Evolutionary conservation across 129 eudicot genomes (phyloP), one percentile per base, ranked within the genome.

Genomic region (Chrysanthemum makinoi): DNA sequence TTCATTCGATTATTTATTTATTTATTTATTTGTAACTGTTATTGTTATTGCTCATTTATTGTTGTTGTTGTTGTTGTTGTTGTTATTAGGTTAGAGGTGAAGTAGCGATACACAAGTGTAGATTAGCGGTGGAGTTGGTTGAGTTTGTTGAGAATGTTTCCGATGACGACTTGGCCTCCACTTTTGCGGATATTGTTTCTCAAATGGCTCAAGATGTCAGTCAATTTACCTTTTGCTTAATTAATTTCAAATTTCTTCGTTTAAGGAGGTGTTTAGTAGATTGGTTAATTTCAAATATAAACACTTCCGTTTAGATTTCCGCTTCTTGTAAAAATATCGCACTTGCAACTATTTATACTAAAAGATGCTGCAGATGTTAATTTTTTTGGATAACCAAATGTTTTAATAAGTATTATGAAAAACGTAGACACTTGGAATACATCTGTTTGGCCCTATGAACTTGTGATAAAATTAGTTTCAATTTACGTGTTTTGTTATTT

Each of bases 161-260:
- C 2, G 84, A 82, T 49, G 94, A 80, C 20, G 96, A 90, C 3
- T 57, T 83, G 12, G 81, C 91, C 10, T 95, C 99, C 2, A 62
- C 70, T 83, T 86, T 95, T 24, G 96, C 99, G 3, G 99, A 95
- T 86, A 77, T 95, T 77, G 82, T 95, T 14, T 65, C 96, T 16
- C 99, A 95, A 80, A 86, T 90, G 91, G 99, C 99, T 65, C 97
- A 84, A 68, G 99, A 90, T 51, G 99, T 95, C 79, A 95, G 97
- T 82, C 6, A 30, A 30, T 59, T 58, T 12, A 33, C 19, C 18
- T 70, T 33, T 13, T 59, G 51, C 30, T 28, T 30, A 3, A 30
- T 30, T 30, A 30, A 28, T 4, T 2, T 28, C 4, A 28, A 22
- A 22, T 22, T 22, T 22, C 24, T 22, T 22, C 6, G 53, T 6